These are phyloP conservation scores for Graphilbum fragrans DNA, from an alignment of 2,329 filamentous ascomycete species.

Conservation along the genomic window DNA sequence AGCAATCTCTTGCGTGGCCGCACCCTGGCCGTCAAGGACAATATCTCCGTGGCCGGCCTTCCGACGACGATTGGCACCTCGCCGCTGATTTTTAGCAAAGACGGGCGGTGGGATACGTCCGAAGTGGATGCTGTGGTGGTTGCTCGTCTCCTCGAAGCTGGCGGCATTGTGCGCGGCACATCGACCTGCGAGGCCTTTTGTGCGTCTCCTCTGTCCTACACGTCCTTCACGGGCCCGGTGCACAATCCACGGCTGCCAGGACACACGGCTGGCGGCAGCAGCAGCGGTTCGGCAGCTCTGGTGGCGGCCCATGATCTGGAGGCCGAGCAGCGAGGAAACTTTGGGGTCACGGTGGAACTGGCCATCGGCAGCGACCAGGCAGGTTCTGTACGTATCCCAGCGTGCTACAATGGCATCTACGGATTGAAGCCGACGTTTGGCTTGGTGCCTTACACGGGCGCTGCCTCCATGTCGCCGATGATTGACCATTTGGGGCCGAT, in stretches of 20 bases:
- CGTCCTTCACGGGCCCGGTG: conserved; percentile 61
- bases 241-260: conserved; percentile 58
- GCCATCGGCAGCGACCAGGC: conserved; percentile 58
- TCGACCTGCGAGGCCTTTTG: conserved; percentile 58
- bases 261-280: conserved; percentile 69
- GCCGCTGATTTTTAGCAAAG: conserved; percentile 21
- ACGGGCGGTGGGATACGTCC: conserved; percentile 48
- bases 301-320: conserved; percentile 10
- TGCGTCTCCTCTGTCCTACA: conserved; percentile 45
- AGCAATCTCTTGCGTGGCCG: conserved; percentile 54
- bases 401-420: conserved; percentile 26
- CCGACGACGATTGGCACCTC: conserved; percentile 41
- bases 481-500: conserved; percentile 34
- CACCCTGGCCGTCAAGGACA: conserved; percentile 63
- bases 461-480: conserved; percentile 24
- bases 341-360: conserved; percentile 33
- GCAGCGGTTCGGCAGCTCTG: conserved; percentile 50
- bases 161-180: conserved; percentile 57
- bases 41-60: conserved; percentile 56
- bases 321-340: neutral
- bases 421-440: conserved; percentile 35
- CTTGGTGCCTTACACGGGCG: conserved; percentile 36
- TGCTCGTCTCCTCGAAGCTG: conserved; percentile 37
- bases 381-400: conserved; percentile 55
- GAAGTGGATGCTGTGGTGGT: conserved; percentile 38